Conservation (phyloP, 768 basidiomycete genomes). For the Sporobolomyces phaffii region DNA sequence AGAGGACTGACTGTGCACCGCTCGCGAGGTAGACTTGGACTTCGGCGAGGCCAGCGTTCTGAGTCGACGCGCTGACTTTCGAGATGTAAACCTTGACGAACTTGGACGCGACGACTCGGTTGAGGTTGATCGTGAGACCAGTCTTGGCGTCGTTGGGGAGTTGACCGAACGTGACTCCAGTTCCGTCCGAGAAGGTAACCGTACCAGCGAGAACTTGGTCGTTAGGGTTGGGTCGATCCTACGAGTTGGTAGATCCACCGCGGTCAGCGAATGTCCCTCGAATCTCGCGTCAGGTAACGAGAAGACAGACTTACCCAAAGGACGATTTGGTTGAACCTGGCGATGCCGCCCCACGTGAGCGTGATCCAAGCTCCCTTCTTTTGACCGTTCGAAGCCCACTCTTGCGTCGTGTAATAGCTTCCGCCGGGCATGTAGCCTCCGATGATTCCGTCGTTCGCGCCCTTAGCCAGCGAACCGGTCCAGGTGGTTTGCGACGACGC, state of each 20-base stretch:
- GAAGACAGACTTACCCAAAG: conserved; percentile 15
- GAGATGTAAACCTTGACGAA: conserved; percentile 11
- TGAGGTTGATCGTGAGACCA: conserved; percentile 20
- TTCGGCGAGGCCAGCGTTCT: conserved; percentile 25
- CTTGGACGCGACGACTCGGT: background rate
- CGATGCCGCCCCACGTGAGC: conserved; percentile 15
- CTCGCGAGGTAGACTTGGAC: conserved; percentile 3
- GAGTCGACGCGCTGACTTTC: background rate
- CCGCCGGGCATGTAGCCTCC: conserved; percentile 10
- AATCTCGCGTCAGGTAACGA: too few relatives aligned
- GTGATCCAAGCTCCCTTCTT: conserved; percentile 3
- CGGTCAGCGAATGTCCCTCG: background rate
- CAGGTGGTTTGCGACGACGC: conserved; percentile 12
- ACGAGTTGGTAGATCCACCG: background rate
- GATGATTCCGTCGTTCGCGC: conserved; percentile 23
- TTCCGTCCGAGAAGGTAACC: conserved; percentile 21
- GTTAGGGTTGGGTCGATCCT: conserved; percentile 28
- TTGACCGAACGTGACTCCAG: conserved; percentile 3
- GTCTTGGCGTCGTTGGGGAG: conserved; percentile 13
- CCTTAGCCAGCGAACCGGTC: background rate
- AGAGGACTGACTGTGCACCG: background rate
- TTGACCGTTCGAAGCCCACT: conserved; percentile 17
- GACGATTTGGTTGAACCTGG: conserved; percentile 15
- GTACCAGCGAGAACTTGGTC: conserved; percentile 21
- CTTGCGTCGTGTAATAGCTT: background rate